phyloP scores from a whole-genome alignment of 768 basidiomycete genomes.

The Phanerochaete carnosa region DNA sequence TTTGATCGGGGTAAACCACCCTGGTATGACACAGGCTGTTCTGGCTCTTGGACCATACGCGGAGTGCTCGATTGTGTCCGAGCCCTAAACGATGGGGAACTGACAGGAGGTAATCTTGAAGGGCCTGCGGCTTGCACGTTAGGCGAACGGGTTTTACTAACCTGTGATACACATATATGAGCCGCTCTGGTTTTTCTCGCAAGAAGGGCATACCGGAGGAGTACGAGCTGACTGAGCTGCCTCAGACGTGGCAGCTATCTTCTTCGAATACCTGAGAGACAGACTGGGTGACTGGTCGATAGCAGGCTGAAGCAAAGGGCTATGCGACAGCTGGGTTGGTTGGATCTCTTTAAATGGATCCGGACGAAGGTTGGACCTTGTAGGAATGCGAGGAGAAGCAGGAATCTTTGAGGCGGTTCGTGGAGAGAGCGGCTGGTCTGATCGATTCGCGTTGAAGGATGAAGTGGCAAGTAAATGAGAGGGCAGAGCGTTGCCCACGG shows the following conservation, averaged over 20 bases:
- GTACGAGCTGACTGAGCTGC: not conserved
- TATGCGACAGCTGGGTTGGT: not conserved
- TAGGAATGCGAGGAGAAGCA: not conserved
- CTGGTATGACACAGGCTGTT: not conserved
- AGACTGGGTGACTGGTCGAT: not conserved
- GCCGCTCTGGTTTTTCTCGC: no score
- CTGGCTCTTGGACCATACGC: not conserved
- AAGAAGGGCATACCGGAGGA: not conserved
- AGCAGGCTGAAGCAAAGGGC: not conserved
- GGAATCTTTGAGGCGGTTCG: not conserved
- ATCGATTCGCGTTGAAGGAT: not conserved
- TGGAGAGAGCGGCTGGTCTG: not conserved
- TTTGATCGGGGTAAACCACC: not conserved
- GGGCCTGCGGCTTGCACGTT: not conserved
- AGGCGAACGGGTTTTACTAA: slow-evolving; percentile 4
- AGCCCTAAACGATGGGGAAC: not conserved
- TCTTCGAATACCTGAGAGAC: slow-evolving; percentile 8
- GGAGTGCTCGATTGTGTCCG: not conserved
- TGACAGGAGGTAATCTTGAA: not conserved
- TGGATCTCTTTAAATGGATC: not conserved
- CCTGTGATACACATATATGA: not conserved
- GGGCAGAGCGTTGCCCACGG: not conserved
- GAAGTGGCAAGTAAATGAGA: not conserved
- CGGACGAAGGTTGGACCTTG: slow-evolving; percentile 7
- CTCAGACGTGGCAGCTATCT: not conserved